These are phyloP conservation scores for Fusarium tuaranense DNA, from an alignment of 2,329 filamentous ascomycete species.

Conservation along the genomic window DNA sequence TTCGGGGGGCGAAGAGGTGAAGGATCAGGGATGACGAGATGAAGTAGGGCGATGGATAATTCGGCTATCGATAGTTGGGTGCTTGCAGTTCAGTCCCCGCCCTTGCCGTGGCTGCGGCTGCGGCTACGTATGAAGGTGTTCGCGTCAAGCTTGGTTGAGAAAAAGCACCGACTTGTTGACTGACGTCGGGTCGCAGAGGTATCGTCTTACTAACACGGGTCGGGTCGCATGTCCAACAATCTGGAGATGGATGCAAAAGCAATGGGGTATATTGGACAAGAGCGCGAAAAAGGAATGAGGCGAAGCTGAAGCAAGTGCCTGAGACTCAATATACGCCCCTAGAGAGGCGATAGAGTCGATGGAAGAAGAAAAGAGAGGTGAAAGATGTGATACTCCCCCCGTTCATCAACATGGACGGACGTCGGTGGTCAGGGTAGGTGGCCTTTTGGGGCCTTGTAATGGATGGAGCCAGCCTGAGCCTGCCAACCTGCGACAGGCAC, in stretches of 20 bases:
- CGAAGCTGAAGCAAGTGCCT: not conserved
- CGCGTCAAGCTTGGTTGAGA: conserved; percentile 8
- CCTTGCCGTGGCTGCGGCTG: conserved; percentile 21
- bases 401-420: conserved; percentile 31
- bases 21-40: conserved; percentile 11
- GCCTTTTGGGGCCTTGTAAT: conserved; percentile 34
- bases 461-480: conserved; percentile 20
- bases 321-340: not conserved
- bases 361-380: conserved; percentile 14
- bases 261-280: conserved; percentile 2
- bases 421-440: conserved; percentile 37
- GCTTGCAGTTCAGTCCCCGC: conserved; percentile 3
- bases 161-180: conserved; percentile 34
- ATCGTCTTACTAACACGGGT: conserved; percentile 39
- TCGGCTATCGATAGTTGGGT: conserved; percentile 16
- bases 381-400: conserved; percentile 12
- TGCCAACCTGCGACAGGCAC: conserved; percentile 19
- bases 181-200: conserved; percentile 33
- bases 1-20: conserved; percentile 13
- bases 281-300: not conserved
- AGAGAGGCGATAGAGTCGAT: conserved; percentile 5
- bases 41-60: conserved; percentile 9
- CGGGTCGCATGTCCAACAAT: conserved; percentile 35
- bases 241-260: conserved; percentile 1
- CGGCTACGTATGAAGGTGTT: conserved; percentile 26